These are phyloP conservation scores for Penicillium lagena DNA, from an alignment of 495 filamentous ascomycete species.

Conservation along the genomic window DNA sequence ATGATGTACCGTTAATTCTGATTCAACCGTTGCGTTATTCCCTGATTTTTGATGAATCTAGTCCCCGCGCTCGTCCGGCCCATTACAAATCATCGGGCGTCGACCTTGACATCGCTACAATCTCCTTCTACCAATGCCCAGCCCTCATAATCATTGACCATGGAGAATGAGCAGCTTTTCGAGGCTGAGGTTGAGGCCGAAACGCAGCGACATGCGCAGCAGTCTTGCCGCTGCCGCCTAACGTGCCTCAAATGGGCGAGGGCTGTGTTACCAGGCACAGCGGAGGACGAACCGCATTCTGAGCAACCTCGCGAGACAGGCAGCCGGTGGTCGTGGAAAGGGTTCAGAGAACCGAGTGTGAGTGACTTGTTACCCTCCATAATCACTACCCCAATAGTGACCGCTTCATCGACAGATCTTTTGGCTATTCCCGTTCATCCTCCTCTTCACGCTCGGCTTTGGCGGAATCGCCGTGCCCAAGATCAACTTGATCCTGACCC, in stretches of 20 bases:
- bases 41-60: too few relatives aligned
- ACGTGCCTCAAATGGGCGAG: too few relatives aligned
- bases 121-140: background rate
- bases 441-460: constrained; percentile 73
- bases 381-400: constrained; percentile 1
- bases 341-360: constrained; percentile 8
- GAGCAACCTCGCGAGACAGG: constrained; percentile 1
- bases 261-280: too few relatives aligned
- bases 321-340: constrained; percentile 11
- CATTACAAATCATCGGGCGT: background rate
- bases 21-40: constrained; percentile 1
- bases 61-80: too few relatives aligned
- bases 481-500: constrained; percentile 69
- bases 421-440: constrained; percentile 76
- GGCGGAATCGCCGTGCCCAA: constrained; percentile 76
- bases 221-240: background rate
- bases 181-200: constrained; percentile 14
- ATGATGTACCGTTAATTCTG: constrained; percentile 3
- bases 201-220: constrained; percentile 1
- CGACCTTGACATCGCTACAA: too few relatives aligned
- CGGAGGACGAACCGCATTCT: constrained; percentile 6
- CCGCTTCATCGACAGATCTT: constrained; percentile 51
- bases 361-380: constrained; percentile 6
- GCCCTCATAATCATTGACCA: background rate
- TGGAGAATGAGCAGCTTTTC: constrained; percentile 24